Conservation (phyloP, 2,329 filamentous ascomycete species). For the Cadophora malorum region DNA sequence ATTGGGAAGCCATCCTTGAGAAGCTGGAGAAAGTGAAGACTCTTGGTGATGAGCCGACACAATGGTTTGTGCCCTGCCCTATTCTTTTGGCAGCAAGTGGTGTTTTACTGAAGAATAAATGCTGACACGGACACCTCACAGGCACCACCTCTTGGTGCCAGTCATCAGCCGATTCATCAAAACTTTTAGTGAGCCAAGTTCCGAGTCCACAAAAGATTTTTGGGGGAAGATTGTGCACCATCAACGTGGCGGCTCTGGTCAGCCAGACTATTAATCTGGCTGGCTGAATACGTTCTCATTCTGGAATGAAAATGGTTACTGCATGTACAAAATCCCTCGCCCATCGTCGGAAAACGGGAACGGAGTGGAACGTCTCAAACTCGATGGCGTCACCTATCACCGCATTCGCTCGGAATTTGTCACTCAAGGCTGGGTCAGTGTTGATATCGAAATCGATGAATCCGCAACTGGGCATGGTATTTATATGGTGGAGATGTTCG, state of each 20-base stretch:
- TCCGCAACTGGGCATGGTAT: not conserved
- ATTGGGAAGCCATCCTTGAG: no score
- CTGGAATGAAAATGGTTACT: not conserved
- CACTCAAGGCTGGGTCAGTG: conserved; percentile 2
- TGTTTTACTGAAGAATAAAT: no score
- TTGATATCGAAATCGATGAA: not conserved
- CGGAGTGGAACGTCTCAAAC: not conserved
- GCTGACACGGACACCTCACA: no score
- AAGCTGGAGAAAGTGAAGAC: no score
- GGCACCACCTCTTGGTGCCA: not conserved
- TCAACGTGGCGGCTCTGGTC: not conserved
- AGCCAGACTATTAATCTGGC: not conserved
- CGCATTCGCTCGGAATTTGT: not conserved
- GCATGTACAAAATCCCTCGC: not conserved
- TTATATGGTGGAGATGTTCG: not conserved
- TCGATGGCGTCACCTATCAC: not conserved
- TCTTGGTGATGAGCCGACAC: no score
- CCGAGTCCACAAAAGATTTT: not conserved
- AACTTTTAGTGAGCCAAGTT: not conserved
- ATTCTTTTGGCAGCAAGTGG: no score
- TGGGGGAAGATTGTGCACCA: not conserved
- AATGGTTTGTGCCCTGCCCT: no score
- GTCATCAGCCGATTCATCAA: not conserved
- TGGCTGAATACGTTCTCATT: not conserved
- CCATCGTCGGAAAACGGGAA: no score